Evolutionary conservation across 345 rosid species (phyloP), one percentile per base, ranked within the genome.

Genomic region (Ceriops zippeliana): DNA sequence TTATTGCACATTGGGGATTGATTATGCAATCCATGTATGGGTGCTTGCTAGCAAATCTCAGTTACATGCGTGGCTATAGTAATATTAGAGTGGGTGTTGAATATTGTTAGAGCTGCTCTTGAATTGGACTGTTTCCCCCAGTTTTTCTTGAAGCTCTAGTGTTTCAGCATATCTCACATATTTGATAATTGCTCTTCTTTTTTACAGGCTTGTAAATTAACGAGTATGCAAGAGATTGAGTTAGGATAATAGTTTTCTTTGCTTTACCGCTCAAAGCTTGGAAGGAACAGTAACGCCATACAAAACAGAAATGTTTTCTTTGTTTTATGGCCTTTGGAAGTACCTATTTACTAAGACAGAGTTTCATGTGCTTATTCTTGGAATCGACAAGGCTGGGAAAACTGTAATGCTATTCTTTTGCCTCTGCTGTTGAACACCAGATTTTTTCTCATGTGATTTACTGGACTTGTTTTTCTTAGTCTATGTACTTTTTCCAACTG

Each of bases 371-470:
- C 98, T 96, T 76, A 89, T 96, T 82, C 97, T 96, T 68, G 99
- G 99, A 70, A 90, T 92, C 27, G 98, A 90, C 80, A 92, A 92
- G 85, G 88, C 98, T 56, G 99, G 99, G 51, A 96, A 92, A 74
- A 92, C 98, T 52, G 99, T 96, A 90, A 73, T 75, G 42, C 69
- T 30, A 70, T 68, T 63, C 67, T 22, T 22, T 47, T 26, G 1
- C 19, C 57, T 38, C 38, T 32, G 15, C 56, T 42, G 16, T 47
- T 61, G 15, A 69, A 35, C 28, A 11, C 49, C 13, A 16, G 19
- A 42, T 11, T 42, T 11, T 31, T 66, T 26, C 16, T 52, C 28
- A 1, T 17, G n/a, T 38, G 21, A 26, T 35, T 70, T 63, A 52
- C 47, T 32, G 42, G 62, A 22, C 58, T 21, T 65, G 26, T 60